Conservation (phyloP, 495 filamentous ascomycete genomes). For the Thermochaetoides thermophila region DNA sequence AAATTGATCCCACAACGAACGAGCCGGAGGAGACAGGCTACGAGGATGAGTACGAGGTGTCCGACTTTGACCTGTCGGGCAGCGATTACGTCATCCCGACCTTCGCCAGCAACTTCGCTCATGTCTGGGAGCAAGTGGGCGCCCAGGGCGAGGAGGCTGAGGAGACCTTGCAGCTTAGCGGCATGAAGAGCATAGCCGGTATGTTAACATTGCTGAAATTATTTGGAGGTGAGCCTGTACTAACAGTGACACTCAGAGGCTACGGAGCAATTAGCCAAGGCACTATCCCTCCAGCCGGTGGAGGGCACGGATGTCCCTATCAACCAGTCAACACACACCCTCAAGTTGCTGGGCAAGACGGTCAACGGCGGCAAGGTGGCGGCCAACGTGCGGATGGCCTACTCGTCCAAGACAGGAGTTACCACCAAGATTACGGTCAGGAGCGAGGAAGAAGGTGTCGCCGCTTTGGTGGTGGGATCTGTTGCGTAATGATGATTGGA, state of each 20-base stretch:
- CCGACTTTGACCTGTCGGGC: conserved; percentile 80
- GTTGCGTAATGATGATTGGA: conserved; percentile 47
- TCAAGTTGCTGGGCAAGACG: conserved; percentile 94
- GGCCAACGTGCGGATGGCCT: conserved; percentile 83
- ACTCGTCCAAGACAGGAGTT: conserved; percentile 77
- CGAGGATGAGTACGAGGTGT: conserved; percentile 94
- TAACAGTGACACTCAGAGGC: conserved; percentile 55
- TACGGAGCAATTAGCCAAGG: conserved; percentile 74
- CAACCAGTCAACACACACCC: conserved; percentile 76
- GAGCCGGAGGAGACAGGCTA: conserved; percentile 88
- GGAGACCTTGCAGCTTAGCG: conserved; percentile 81
- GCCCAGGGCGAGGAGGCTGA: conserved; percentile 77
- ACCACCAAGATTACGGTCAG: conserved; percentile 87
- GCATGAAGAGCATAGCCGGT: conserved; percentile 87
- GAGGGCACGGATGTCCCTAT: conserved; percentile 85
- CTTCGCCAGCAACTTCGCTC: conserved; percentile 87
- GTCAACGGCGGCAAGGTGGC: conserved; percentile 82
- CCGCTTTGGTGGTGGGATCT: conserved; percentile 65
- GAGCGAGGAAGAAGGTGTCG: conserved; percentile 85
- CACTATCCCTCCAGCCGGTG: conserved; percentile 80
- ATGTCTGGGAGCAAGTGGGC: conserved; percentile 91
- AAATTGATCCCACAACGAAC: conserved; percentile 88
- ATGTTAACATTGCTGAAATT: conserved; percentile 20
- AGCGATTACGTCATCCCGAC: conserved; percentile 89
- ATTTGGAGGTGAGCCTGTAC: conserved; percentile 4